Conservation (phyloP, 2,329 filamentous ascomycete species). For the Ascochyta fabae region DNA sequence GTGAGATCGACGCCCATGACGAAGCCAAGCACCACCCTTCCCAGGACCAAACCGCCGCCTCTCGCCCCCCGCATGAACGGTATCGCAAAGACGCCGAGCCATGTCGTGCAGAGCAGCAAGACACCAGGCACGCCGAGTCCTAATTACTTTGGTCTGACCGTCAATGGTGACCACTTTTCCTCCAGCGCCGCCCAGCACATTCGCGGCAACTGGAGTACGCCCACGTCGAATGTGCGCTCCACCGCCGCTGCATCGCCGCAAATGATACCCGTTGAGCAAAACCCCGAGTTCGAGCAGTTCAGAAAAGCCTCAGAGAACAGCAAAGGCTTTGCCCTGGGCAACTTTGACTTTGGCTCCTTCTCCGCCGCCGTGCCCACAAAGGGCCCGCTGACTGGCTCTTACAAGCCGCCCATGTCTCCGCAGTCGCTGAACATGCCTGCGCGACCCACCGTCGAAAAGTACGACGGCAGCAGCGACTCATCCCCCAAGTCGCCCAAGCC, state of each 20-base stretch:
- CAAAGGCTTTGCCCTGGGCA: conserved; percentile 51
- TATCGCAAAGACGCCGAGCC: conserved; percentile 41
- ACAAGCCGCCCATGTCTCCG: conserved; percentile 43
- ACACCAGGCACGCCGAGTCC: conserved; percentile 64
- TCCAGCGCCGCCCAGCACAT: conserved; percentile 65
- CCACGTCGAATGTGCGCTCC: conserved; percentile 73
- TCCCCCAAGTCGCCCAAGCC: conserved; percentile 31
- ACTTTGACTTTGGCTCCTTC: conserved; percentile 51
- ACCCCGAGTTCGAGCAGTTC: conserved; percentile 84
- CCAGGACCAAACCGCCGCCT: conserved; percentile 30
- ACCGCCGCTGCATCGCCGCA: conserved; percentile 73
- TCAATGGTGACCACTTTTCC: conserved; percentile 67
- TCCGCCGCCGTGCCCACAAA: conserved; percentile 34
- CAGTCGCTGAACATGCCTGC: conserved; percentile 37
- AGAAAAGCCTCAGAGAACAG: conserved; percentile 71
- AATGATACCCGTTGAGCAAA: conserved; percentile 73
- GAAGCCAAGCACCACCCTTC: conserved; percentile 34
- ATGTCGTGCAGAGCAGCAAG: conserved; percentile 34
- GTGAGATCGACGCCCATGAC: conserved; percentile 41
- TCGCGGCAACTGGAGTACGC: conserved; percentile 76
- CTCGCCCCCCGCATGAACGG: conserved; percentile 44
- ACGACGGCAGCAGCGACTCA: conserved; percentile 22
- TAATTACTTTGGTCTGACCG: conserved; percentile 83
- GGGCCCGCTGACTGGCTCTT: conserved; percentile 21
- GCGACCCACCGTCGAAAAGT: conserved; percentile 25